phyloP scores from a whole-genome alignment of 768 basidiomycete species.

The Tremella fuciformis region DNA sequence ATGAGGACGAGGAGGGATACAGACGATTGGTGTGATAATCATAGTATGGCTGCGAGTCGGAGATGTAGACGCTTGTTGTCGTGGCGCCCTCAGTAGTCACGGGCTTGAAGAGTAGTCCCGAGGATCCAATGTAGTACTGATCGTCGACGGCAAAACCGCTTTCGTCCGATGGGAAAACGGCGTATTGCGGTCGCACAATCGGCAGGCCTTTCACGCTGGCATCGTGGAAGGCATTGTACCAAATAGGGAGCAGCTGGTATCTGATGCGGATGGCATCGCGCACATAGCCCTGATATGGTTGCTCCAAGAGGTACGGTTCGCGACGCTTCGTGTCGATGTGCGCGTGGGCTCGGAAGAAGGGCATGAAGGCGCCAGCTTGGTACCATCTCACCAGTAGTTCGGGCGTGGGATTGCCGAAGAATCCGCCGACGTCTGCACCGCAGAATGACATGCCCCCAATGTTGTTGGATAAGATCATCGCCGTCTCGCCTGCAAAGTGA shows the following conservation, averaged over 20 bases:
- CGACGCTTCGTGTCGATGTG: constrained; percentile 97
- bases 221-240: constrained; percentile 97
- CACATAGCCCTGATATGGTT: constrained; percentile 81
- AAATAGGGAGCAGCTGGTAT: constrained; percentile 82
- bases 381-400: constrained; percentile 98
- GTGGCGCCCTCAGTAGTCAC: constrained; percentile 71
- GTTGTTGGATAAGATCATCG: constrained; percentile 85
- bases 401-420: constrained; percentile 92
- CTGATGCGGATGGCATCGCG: constrained; percentile 74
- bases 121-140: constrained; percentile 85
- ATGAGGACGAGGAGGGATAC: constrained; percentile 53
- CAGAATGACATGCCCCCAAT: constrained; percentile 87
- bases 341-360: constrained; percentile 98
- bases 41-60: constrained; percentile 87
- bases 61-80: constrained; percentile 72
- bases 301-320: constrained; percentile 87
- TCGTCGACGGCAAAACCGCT: constrained; percentile 85
- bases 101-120: constrained; percentile 87
- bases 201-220: constrained; percentile 77
- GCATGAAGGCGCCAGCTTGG: constrained; percentile 87
- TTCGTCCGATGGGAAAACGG: constrained; percentile 84
- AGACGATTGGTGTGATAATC: constrained; percentile 76
- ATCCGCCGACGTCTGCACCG: constrained; percentile 97
- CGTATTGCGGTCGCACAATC: constrained; percentile 91
- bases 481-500: constrained; percentile 87